Conservation (phyloP, 139 green algal species). For the Zygnema circumcarinatum region DNA sequence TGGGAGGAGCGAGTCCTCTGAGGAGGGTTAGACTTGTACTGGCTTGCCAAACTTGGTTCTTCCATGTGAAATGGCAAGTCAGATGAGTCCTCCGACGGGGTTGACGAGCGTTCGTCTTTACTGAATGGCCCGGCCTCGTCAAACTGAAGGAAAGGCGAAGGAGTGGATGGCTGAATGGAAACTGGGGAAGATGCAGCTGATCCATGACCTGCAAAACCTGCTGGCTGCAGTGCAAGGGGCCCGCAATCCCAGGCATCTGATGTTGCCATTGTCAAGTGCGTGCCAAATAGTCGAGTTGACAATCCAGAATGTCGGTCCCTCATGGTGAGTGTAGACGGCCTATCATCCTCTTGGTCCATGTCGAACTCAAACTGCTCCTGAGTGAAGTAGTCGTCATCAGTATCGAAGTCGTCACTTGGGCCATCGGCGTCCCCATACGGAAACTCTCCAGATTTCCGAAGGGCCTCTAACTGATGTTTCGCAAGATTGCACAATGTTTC, state of each 20-base stretch:
- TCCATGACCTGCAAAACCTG: neutral
- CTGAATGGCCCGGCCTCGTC: neutral
- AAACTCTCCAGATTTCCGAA: constrained; percentile 22
- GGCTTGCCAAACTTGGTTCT: neutral
- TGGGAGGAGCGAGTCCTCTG: neutral
- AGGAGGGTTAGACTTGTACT: neutral
- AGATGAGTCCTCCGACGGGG: neutral
- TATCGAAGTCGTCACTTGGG: neutral
- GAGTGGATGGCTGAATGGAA: neutral
- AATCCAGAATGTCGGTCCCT: neutral
- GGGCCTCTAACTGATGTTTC: constrained; percentile 6
- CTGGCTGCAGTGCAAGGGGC: constrained; percentile 16
- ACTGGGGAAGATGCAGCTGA: neutral
- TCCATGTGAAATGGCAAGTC: neutral
- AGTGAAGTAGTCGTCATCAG: neutral
- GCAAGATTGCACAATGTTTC: constrained; percentile 36
- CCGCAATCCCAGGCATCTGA: neutral
- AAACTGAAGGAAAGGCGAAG: neutral
- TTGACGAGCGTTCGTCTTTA: neutral
- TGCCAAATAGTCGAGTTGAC: neutral
- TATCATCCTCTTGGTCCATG: constrained; percentile 42
- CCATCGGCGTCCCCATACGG: neutral
- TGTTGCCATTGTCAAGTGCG: constrained; percentile 6
- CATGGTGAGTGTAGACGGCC: neutral
- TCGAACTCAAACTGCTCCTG: constrained; percentile 58